Conservation (phyloP, 2,329 filamentous ascomycete species). For the Didymellaceae sp. region DNA sequence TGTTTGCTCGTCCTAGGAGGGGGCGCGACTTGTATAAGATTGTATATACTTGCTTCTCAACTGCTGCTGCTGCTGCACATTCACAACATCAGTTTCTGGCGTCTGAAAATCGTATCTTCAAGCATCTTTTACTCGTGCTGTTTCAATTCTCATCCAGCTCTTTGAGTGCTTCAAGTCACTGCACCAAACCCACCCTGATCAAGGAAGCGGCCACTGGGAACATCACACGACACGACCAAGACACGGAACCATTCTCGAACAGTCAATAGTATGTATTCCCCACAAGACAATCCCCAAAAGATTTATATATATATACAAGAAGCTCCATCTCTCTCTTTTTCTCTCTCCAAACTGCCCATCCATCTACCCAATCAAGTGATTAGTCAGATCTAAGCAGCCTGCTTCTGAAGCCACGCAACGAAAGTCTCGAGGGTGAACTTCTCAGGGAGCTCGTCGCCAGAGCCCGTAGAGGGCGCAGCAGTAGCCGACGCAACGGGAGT, state of each 20-base stretch:
- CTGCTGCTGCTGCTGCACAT: too few species aligned
- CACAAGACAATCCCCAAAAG: not conserved
- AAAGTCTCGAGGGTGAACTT: constrained; percentile 35
- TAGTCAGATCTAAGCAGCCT: constrained; percentile 14
- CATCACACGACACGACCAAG: not conserved
- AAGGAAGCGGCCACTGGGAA: too few species aligned
- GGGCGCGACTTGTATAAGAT: not conserved
- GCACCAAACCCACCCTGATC: too few species aligned
- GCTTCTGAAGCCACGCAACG: constrained; percentile 33
- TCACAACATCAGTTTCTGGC: too few species aligned
- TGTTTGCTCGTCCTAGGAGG: not conserved
- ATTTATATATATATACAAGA: constrained; percentile 16
- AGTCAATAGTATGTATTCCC: constrained; percentile 3
- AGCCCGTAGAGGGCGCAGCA: constrained; percentile 3
- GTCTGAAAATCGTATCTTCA: too few species aligned
- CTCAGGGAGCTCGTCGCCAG: constrained; percentile 23
- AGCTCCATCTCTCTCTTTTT: not conserved
- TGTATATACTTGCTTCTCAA: too few species aligned
- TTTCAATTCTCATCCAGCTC: too few species aligned
- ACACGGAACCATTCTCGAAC: constrained; percentile 1
- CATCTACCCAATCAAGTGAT: not conserved
- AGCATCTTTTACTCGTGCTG: too few species aligned
- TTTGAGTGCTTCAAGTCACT: too few species aligned
- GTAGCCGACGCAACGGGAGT: constrained; percentile 8
- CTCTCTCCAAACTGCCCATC: not conserved